Base-by-base conservation (phyloP, 2,329 filamentous ascomycete genomes). In the Penicillium hordei region DNA sequence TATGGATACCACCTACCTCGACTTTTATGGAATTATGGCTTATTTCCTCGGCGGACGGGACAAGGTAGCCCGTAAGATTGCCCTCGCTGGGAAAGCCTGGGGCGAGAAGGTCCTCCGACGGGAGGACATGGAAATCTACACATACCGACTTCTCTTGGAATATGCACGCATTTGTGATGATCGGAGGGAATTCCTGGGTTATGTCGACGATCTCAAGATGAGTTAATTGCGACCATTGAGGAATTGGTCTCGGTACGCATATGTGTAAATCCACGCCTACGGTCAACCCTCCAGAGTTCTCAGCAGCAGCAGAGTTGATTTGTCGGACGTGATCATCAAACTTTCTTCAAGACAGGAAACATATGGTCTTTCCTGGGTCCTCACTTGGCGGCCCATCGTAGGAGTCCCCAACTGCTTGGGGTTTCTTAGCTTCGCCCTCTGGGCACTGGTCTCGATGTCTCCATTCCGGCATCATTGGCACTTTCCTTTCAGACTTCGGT, bases 71-170 rank as follows among this genome's bases (percentile, higher is more conserved):
- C 78, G 84, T 71, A 81, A 78, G 69, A 89, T 93, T 65, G 89
- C 89, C 13, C 73, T 77, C 43, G 82, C 82, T 4, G 88, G 89
- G 2, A 85, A 86, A 69, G 77, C 79, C 33, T 92, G 89, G 89
- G 86, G 88, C 0, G 83, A 86, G 60, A 83, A 76, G 68, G 89
- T 89, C 8, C 75, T 91, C 27, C 77, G 89, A 57, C 83, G 81
- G 64, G 88, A 90, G 66, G 89, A 91, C 68, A 90, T 91, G 87
- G 82, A 86, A 67, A 79, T 91, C 9, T 92, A 92, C 69, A 81
- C 86, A 9, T 76, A 87, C 53, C 77, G 89, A 43, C 67, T 92
- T 63, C 72, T 89, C 52, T 75, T 88, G 33, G 86, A 89, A 73
- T 88, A 88, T n/a, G 86, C 80, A 6, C 76, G 85, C 19, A 67